These are phyloP conservation scores for Wolfiporia cocos DNA, from an alignment of 1,284 basidiomycete genomes.

Conservation along the genomic window DNA sequence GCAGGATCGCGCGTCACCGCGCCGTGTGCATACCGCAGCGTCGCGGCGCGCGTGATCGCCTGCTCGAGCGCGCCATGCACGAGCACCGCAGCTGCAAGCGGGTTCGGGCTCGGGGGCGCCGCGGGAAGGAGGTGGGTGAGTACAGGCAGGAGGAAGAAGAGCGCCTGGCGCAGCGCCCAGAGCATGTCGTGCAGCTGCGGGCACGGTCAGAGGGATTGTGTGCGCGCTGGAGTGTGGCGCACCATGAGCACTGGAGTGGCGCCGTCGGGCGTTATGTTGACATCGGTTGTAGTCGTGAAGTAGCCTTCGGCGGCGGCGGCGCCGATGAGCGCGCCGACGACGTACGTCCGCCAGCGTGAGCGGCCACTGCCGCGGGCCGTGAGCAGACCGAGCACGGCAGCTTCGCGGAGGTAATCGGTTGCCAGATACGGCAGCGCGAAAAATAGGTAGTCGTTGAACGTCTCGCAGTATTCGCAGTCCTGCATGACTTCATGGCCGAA, in stretches of 20 bases:
- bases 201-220: neutral
- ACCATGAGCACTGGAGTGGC: conserved; percentile 50
- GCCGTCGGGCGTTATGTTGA: conserved; percentile 37
- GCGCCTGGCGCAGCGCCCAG: conserved; percentile 42
- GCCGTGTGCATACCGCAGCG: conserved; percentile 48
- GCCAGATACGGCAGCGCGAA: conserved; percentile 48
- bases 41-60: conserved; percentile 32
- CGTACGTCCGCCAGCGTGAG: conserved; percentile 43
- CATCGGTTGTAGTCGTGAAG: conserved; percentile 38
- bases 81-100: conserved; percentile 30
- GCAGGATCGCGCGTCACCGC: conserved; percentile 48
- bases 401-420: conserved; percentile 52
- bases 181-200: conserved; percentile 64
- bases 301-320: conserved; percentile 50
- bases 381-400: conserved; percentile 47
- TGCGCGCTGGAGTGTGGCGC: conserved; percentile 15
- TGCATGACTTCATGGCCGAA: conserved; percentile 61
- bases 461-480: conserved; percentile 56
- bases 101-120: conserved; percentile 16
- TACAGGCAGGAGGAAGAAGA: conserved; percentile 56
- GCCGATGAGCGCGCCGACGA: conserved; percentile 41
- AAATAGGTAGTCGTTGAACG: conserved; percentile 51
- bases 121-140: conserved; percentile 39
- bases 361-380: conserved; percentile 32
- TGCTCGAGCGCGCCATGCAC: conserved; percentile 25